Evolutionary conservation across 345 rosid genomes (phyloP), one percentile per base, ranked within the genome.

Genomic region (Anacardium occidentale): DNA sequence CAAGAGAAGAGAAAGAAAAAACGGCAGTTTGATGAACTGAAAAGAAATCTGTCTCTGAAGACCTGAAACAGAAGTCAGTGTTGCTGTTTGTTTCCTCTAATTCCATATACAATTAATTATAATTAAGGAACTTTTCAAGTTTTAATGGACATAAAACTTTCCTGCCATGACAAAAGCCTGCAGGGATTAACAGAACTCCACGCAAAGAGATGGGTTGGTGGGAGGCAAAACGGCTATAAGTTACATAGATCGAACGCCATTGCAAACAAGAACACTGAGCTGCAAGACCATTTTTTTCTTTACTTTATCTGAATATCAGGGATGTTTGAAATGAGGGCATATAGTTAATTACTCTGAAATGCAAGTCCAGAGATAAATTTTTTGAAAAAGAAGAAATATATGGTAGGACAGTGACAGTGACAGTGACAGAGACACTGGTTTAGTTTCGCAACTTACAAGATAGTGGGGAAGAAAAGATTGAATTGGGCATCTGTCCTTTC

Each of bases 211-310:
- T 50, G 52, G 76, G 75, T 65, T 58, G 72, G 74, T 76, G 68
- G 79, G 79, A 40, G 47, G 71, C 75, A 66, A 66, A 66, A 66
- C 57, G 67, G 67, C 61, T 71, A 65, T 71, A 60, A 25, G 75
- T 14, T 40, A 18, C 32, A 18, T 47, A 14, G 15, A 66, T 45
- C 40, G 48, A 57, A 59, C 57, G 48, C 37, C 37, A 42, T 20
- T 14, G 15, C 18, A 42, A 64, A 25, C 14, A 34, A 34, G 3
- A 6, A 6, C 32, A 29, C 32, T 29, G 32, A 29, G 32, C 32
- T 29, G 2, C 32, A 29, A 3, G 32, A 5, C 42, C 42, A 37
- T 37, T 37, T 5, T 37, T 6, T 1, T 9, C 8, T 37, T 37
- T 6, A 37, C 8, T 7, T 37, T 37, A 8, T 37, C 5, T 37